A percentile compares a stretch with the other conserved stretches of the same genome.
Evolutionary conservation across 257 asterid genomes (phyloP).

Genomic region (Scutellaria barbata): DNA sequence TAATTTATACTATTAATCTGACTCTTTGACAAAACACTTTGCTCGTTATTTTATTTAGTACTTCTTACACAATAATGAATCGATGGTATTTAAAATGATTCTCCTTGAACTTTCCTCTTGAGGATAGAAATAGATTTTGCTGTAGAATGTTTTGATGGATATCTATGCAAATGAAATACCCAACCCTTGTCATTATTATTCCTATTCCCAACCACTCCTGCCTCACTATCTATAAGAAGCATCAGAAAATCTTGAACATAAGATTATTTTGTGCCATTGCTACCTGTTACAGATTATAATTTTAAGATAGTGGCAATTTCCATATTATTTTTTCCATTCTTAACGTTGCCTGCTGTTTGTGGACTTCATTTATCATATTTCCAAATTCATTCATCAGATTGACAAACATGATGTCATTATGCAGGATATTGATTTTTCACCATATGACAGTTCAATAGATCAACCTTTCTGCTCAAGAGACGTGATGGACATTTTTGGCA

Average conservation of each 20-base stretch:
- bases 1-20: constrained; percentile 14
- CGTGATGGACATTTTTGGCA: constrained; percentile 34
- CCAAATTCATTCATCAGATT: constrained; percentile 27
- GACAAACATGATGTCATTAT: constrained; percentile 46
- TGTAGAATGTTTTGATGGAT: constrained; percentile 17
- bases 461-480: constrained; percentile 48
- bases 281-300: constrained; percentile 15
- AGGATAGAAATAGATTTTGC: constrained; percentile 25
- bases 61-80: constrained; percentile 6
- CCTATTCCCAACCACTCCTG: neutral
- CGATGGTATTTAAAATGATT: neutral
- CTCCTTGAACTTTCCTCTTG: neutral
- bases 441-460: constrained; percentile 39
- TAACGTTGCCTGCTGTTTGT: constrained; percentile 13
- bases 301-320: constrained; percentile 23
- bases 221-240: constrained; percentile 22
- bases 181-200: neutral
- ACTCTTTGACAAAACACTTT: constrained; percentile 6
- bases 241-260: constrained; percentile 3
- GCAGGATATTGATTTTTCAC: constrained; percentile 51
- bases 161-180: constrained; percentile 1
- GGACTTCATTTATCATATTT: constrained; percentile 20
- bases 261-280: constrained; percentile 7
- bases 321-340: neutral
- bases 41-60: constrained; percentile 6